Conservation (phyloP, 2,329 filamentous ascomycete genomes). For the Rhynchosporium agropyri region DNA sequence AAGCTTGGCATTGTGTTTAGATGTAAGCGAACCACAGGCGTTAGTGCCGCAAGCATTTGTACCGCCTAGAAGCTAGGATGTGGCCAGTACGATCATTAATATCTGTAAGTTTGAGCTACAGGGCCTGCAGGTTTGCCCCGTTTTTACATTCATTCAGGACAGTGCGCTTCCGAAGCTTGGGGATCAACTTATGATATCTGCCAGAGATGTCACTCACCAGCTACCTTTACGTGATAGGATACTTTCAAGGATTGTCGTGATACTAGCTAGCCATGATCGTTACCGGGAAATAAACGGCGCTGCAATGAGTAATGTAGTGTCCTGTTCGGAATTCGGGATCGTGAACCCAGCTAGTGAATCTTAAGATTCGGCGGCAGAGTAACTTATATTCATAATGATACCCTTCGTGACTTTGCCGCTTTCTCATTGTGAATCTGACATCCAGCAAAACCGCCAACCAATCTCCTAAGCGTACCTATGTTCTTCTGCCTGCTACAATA, state of each 20-base stretch:
- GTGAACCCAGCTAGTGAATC: background rate
- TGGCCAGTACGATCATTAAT: background rate
- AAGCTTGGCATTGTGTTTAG: slow-evolving; percentile 1
- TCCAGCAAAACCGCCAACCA: too few relatives aligned
- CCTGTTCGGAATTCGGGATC: background rate
- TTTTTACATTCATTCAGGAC: background rate
- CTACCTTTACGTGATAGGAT: background rate
- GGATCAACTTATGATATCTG: background rate
- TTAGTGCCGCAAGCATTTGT: background rate
- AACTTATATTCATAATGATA: too few relatives aligned
- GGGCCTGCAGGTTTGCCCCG: too few relatives aligned
- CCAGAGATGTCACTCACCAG: background rate
- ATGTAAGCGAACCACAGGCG: background rate
- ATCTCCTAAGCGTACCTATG: background rate
- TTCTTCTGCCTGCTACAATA: background rate
- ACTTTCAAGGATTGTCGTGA: background rate
- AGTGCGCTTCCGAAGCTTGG: background rate
- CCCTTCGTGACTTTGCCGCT: too few relatives aligned
- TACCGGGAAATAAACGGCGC: background rate
- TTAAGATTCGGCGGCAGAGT: too few relatives aligned
- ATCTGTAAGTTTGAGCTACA: background rate
- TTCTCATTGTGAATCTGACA: too few relatives aligned
- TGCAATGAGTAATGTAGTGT: background rate
- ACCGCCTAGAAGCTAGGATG: background rate
- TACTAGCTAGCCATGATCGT: background rate